A percentile compares a stretch with the other conserved stretches of the same genome.
Conservation (phyloP, 2,329 filamentous ascomycete species). For the Monosporascus sp. region DNA sequence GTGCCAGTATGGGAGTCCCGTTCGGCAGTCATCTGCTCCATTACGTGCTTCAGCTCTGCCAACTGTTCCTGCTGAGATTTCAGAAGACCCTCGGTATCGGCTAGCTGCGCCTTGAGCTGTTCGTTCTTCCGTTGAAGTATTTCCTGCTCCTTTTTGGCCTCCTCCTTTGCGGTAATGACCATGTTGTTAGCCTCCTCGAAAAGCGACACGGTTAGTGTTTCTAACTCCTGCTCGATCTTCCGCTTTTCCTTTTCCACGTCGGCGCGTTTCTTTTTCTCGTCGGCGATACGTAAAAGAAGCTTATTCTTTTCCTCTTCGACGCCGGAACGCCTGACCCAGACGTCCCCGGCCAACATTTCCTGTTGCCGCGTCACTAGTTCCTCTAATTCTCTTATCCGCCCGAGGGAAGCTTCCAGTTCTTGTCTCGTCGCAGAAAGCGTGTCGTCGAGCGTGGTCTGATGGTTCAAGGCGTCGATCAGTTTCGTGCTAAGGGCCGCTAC, state of each 20-base stretch:
- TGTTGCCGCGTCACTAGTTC: conserved; percentile 59
- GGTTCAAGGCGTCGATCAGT: conserved; percentile 94
- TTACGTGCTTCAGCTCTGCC: conserved; percentile 81
- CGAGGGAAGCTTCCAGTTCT: conserved; percentile 70
- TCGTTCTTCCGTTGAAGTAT: conserved; percentile 78
- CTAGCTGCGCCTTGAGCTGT: conserved; percentile 76
- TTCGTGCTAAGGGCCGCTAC: conserved; percentile 91
- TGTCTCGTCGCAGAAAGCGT: conserved; percentile 75
- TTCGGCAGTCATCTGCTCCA: conserved; percentile 78
- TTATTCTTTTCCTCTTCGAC: conserved; percentile 67
- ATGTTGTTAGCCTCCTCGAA: conserved; percentile 99
- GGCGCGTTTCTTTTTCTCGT: conserved; percentile 60
- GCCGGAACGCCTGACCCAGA: conserved; percentile 69
- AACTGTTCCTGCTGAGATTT: conserved; percentile 91
- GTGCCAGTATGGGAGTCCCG: conserved; percentile 70
- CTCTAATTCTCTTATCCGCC: conserved; percentile 65
- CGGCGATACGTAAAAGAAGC: conserved; percentile 52
- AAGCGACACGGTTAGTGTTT: conserved; percentile 83
- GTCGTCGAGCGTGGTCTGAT: conserved; percentile 89
- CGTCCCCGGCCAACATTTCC: conserved; percentile 65
- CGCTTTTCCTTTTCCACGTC: conserved; percentile 75
- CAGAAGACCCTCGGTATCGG: conserved; percentile 79
- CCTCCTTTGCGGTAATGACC: conserved; percentile 87
- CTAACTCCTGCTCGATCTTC: conserved; percentile 86
- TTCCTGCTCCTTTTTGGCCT: conserved; percentile 81